These are phyloP conservation scores for Sporothrix pseudoabietina DNA, from an alignment of 2,329 filamentous ascomycete genomes.

Conservation along the genomic window DNA sequence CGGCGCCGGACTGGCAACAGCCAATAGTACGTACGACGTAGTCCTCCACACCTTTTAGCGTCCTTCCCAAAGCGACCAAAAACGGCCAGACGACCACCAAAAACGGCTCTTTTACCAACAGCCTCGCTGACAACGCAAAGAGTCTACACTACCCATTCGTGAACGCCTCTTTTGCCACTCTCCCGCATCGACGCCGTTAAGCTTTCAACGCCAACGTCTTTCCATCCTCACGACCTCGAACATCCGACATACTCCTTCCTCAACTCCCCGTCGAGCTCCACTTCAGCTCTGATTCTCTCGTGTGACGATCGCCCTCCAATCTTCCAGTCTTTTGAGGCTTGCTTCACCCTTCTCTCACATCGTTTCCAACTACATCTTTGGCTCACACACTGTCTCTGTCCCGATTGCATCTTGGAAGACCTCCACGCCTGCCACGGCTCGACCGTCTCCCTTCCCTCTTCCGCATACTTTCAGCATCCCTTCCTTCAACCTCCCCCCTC, in stretches of 20 bases:
- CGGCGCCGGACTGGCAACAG: not conserved
- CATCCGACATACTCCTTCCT: not conserved
- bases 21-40: not conserved
- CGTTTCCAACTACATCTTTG: not conserved
- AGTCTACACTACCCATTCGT: too few relatives aligned
- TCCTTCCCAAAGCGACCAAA: not conserved
- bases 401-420: not conserved
- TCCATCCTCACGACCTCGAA: not conserved
- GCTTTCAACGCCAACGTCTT: not conserved
- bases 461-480: not conserved
- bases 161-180: constrained; percentile 7
- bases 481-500: constrained; percentile 17
- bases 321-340: not conserved
- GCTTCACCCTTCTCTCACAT: not conserved
- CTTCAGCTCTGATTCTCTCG: not conserved
- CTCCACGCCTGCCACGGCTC: not conserved
- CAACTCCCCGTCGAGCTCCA: not conserved
- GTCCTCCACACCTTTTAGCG: not conserved
- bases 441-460: not conserved
- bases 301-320: not conserved
- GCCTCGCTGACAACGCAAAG: constrained; percentile 22
- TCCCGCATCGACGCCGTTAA: constrained; percentile 3
- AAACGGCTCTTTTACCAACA: constrained; percentile 12
- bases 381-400: not conserved
- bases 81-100: not conserved